Conservation (phyloP, 805 yeast species). For the Starmera caribaea region DNA sequence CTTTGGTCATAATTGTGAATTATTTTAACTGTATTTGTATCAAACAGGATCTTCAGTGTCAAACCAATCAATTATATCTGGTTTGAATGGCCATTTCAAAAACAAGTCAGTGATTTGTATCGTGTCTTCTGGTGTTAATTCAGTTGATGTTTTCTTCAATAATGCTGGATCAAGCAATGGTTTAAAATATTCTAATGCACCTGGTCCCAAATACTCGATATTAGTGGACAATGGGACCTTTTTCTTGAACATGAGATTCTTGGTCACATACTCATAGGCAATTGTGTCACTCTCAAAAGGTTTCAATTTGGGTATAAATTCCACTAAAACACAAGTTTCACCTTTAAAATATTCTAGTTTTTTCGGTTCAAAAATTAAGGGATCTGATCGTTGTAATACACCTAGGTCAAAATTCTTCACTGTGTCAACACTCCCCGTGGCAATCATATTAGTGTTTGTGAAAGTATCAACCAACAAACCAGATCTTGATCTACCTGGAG, state of each 20-base stretch:
- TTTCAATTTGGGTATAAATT: constrained; percentile 37
- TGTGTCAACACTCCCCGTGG: constrained; percentile 25
- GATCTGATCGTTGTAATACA: constrained; percentile 16
- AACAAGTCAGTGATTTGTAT: constrained; percentile 40
- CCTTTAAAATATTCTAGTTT: constrained; percentile 20
- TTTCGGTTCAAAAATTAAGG: constrained; percentile 22
- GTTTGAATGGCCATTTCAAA: constrained; percentile 82
- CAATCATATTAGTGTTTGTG: constrained; percentile 48
- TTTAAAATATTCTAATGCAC: constrained; percentile 50
- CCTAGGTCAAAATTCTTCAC: constrained; percentile 11
- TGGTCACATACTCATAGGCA: constrained; percentile 59
- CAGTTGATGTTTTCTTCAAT: constrained; percentile 33
- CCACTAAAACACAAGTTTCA: constrained; percentile 44
- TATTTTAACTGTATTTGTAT: no score
- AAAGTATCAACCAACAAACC: constrained; percentile 57
- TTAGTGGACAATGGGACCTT: constrained; percentile 35
- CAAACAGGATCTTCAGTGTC: no score
- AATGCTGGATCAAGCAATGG: constrained; percentile 27
- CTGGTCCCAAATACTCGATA: constrained; percentile 63
- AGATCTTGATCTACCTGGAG: constrained; percentile 46
- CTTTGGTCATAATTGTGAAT: no score
- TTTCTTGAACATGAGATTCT: constrained; percentile 42
- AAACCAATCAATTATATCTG: constrained; percentile 27
- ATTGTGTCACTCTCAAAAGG: constrained; percentile 34
- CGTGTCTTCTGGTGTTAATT: constrained; percentile 49